A percentile compares a stretch with the other conserved stretches of the same genome.
Conservation (phyloP, 2,329 filamentous ascomycete species). For the Phyllosticta citribraziliensis region DNA sequence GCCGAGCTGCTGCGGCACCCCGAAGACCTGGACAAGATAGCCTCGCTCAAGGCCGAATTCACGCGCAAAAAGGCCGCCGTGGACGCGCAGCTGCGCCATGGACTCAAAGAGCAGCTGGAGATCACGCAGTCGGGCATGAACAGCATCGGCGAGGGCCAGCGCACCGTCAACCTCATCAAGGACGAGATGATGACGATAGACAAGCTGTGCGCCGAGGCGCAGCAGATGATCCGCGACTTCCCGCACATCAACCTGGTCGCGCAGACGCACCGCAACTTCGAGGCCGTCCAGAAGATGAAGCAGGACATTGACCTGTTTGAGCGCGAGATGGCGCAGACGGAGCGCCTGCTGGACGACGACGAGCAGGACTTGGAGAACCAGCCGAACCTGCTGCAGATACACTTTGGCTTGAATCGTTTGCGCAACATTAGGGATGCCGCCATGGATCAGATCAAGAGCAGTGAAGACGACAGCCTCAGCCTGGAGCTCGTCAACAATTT, state of each 20-base stretch:
- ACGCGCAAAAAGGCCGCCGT: conserved; percentile 86
- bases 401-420: conserved; percentile 85
- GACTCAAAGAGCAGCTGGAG: conserved; percentile 84
- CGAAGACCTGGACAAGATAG: conserved; percentile 95
- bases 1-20: conserved; percentile 89
- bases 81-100: conserved; percentile 80
- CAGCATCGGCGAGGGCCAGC: conserved; percentile 79
- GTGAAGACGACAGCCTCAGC: conserved; percentile 65
- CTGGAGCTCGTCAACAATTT: conserved; percentile 81
- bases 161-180: conserved; percentile 84
- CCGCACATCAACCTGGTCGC: conserved; percentile 84
- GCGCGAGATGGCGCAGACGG: conserved; percentile 63
- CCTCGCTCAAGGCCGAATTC: conserved; percentile 82
- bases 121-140: conserved; percentile 89
- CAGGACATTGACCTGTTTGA: conserved; percentile 81
- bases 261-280: conserved; percentile 93
- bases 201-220: conserved; percentile 90
- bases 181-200: conserved; percentile 99
- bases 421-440: conserved; percentile 93
- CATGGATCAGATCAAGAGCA: conserved; percentile 78
- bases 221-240: conserved; percentile 96
- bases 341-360: conserved; percentile 71
- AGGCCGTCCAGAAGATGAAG: conserved; percentile 87
- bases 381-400: conserved; percentile 78
- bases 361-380: conserved; percentile 81